phyloP scores from a whole-genome alignment of 495 filamentous ascomycete genomes.

The Xylaria castorea region DNA sequence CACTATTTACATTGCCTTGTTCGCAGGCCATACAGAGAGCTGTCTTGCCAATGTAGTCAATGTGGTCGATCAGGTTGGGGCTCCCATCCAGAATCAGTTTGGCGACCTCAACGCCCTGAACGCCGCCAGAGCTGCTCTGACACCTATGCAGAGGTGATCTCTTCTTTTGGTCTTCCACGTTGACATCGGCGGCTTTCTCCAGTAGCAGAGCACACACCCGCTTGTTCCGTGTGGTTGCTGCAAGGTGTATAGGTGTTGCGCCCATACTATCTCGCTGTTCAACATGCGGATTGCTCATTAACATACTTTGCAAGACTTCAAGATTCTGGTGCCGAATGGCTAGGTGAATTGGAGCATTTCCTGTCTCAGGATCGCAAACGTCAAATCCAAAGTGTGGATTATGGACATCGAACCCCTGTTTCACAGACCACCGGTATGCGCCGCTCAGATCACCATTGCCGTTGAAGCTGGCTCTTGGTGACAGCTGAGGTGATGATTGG shows the following conservation, averaged over 20 bases:
- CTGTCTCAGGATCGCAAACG: slow-evolving; percentile 25
- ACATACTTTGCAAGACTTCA: slow-evolving; percentile 34
- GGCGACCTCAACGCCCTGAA: slow-evolving; percentile 26
- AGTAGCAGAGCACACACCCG: slow-evolving; percentile 49
- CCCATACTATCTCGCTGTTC: slow-evolving; percentile 29
- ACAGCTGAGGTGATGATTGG: neutral
- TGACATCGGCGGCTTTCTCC: slow-evolving; percentile 54
- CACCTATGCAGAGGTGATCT: slow-evolving; percentile 40
- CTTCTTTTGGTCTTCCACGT: slow-evolving; percentile 49
- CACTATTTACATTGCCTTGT: slow-evolving; percentile 35
- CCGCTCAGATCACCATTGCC: slow-evolving; percentile 11
- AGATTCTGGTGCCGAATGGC: slow-evolving; percentile 32
- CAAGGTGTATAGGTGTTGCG: slow-evolving; percentile 32
- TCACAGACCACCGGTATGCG: slow-evolving; percentile 35
- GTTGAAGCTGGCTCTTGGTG: slow-evolving; percentile 7
- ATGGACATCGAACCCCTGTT: slow-evolving; percentile 33
- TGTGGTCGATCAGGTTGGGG: slow-evolving; percentile 27
- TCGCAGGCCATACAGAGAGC: slow-evolving; percentile 40
- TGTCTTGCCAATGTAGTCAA: slow-evolving; percentile 36
- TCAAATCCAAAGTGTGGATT: slow-evolving; percentile 30
- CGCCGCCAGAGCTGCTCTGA: slow-evolving; percentile 29
- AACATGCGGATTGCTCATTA: slow-evolving; percentile 25
- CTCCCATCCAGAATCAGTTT: slow-evolving; percentile 27
- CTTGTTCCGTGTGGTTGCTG: slow-evolving; percentile 31
- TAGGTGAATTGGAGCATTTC: slow-evolving; percentile 34